Evolutionary conservation across 148 eudicot genomes (phyloP).

Genomic region (Nyssa sinensis): DNA sequence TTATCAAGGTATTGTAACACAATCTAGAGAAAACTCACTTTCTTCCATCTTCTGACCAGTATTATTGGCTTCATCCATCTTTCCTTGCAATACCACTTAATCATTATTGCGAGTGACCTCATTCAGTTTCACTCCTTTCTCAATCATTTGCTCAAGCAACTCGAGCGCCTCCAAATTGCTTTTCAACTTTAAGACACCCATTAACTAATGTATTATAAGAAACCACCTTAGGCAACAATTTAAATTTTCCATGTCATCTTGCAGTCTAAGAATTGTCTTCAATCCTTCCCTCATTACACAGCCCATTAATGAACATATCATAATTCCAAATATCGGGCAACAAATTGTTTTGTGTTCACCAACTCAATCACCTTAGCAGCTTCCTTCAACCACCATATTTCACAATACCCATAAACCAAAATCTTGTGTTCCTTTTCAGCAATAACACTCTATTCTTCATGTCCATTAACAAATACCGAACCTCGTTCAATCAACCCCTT

Average conservation of each 20-base stretch:
- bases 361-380: conserved; percentile 61
- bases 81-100: conserved; percentile 69
- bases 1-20: conserved; percentile 66
- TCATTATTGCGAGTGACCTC: conserved; percentile 57
- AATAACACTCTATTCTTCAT: conserved; percentile 60
- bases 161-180: conserved; percentile 37
- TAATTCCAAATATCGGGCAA: conserved; percentile 86
- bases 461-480: conserved; percentile 57
- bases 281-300: conserved; percentile 60
- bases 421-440: conserved; percentile 65
- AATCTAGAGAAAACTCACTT: conserved; percentile 54
- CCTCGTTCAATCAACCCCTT: conserved; percentile 65
- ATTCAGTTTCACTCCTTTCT: conserved; percentile 47
- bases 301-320: conserved; percentile 60
- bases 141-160: conserved; percentile 67
- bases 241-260: conserved; percentile 62
- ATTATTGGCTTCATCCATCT: conserved; percentile 55
- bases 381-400: conserved; percentile 69
- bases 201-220: conserved; percentile 74
- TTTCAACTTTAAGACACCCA: conserved; percentile 43
- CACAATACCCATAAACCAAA: conserved; percentile 78
- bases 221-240: conserved; percentile 55
- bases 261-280: conserved; percentile 56
- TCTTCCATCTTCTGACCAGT: conserved; percentile 52
- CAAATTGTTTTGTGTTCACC: conserved; percentile 50